These are phyloP conservation scores for Coemansia sp. DNA, from an alignment of 192 early-diverging fungal genomes.

Conservation along the genomic window DNA sequence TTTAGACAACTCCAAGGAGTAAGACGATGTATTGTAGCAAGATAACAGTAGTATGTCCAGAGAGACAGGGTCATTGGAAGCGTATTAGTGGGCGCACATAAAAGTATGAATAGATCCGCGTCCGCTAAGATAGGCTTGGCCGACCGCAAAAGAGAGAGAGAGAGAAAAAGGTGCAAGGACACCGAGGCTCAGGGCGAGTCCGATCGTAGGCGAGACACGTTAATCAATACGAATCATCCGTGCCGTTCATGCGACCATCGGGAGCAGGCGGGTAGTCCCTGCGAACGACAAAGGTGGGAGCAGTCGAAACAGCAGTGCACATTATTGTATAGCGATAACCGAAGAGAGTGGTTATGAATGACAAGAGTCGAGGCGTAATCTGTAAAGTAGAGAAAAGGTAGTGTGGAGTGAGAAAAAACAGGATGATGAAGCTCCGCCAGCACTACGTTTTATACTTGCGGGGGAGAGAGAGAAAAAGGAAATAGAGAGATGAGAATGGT, in stretches of 20 bases:
- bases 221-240: conserved; percentile 3
- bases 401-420: conserved; percentile 2
- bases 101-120: not conserved
- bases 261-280: conserved; percentile 26
- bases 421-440: conserved; percentile 7
- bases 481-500: conserved; percentile 11
- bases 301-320: conserved; percentile 10
- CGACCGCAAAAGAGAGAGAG: not conserved
- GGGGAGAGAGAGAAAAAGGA: not conserved
- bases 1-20: conserved; percentile 8
- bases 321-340: conserved; percentile 13
- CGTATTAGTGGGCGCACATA: not conserved
- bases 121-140: not conserved
- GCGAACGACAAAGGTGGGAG: not conserved
- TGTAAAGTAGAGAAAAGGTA: conserved; percentile 2
- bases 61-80: not conserved
- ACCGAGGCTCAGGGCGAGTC: not conserved
- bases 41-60: not conserved
- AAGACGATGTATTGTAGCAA: not conserved
- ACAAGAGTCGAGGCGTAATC: not conserved
- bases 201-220: not conserved
- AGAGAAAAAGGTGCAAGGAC: not conserved
- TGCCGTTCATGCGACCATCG: conserved; percentile 4
- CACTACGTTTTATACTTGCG: conserved; percentile 11
- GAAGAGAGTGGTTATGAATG: not conserved